A percentile compares a stretch with the other conserved stretches of the same genome.
These are phyloP conservation scores for Serendipita indica DNA, from an alignment of 768 basidiomycete species.

Conservation along the genomic window DNA sequence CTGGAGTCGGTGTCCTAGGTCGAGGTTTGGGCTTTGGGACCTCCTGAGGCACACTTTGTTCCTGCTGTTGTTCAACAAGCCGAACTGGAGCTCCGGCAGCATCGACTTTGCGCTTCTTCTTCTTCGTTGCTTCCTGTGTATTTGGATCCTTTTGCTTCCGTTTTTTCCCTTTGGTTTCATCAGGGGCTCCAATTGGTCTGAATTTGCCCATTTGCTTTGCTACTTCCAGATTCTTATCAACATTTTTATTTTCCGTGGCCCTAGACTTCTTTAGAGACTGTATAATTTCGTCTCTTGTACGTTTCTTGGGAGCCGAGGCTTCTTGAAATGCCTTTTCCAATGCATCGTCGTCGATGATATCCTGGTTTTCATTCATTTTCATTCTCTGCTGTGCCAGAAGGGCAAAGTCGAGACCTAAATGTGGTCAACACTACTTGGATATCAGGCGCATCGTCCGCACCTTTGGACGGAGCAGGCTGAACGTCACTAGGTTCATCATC, in stretches of 20 bases:
- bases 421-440: conserved; percentile 71
- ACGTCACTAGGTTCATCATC: conserved; percentile 47
- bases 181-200: conserved; percentile 17
- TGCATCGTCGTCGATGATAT: conserved; percentile 58
- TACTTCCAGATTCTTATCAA: conserved; percentile 15
- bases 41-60: conserved; percentile 20
- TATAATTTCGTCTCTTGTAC: conserved; percentile 65
- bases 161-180: background rate
- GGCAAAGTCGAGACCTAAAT: conserved; percentile 80
- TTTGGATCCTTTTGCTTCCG: conserved; percentile 5
- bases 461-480: conserved; percentile 27
- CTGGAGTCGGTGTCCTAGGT: conserved; percentile 20
- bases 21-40: conserved; percentile 9
- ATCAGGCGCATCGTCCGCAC: conserved; percentile 46
- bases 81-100: conserved; percentile 9
- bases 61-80: background rate
- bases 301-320: conserved; percentile 40
- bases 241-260: conserved; percentile 20
- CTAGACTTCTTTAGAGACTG: conserved; percentile 55
- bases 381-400: conserved; percentile 75
- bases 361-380: conserved; percentile 30
- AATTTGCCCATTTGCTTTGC: conserved; percentile 26
- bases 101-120: conserved; percentile 42
- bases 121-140: conserved; percentile 32
- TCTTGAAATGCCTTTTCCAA: conserved; percentile 63